Conservation (phyloP, 169 alveolate species). For the Blepharisma undulans region DNA sequence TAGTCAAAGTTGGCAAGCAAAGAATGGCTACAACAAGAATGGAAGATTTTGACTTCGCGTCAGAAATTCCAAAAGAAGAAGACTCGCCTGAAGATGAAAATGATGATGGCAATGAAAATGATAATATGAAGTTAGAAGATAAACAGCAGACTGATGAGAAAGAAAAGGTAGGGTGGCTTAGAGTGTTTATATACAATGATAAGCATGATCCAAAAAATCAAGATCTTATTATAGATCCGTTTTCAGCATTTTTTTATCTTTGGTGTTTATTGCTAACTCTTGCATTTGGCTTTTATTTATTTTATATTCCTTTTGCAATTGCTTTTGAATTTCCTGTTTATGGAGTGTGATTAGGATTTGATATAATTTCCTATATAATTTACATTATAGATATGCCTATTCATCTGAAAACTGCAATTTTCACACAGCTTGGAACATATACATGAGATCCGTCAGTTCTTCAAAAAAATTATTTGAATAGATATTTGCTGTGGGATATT, state of each 20-base stretch:
- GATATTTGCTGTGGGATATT: slow-evolving; percentile 38
- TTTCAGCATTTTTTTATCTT: not conserved
- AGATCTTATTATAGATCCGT: slow-evolving; percentile 17
- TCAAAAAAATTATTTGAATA: slow-evolving; percentile 26
- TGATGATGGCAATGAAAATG: not conserved
- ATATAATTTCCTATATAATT: slow-evolving; percentile 27
- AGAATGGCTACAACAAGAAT: slow-evolving; percentile 52
- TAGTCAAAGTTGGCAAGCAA: slow-evolving; percentile 51
- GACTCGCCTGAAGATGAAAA: not conserved
- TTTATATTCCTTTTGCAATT: slow-evolving; percentile 60
- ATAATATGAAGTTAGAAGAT: not conserved
- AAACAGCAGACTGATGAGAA: not conserved
- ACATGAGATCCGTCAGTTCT: not conserved
- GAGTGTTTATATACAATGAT: not conserved
- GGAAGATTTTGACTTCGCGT: slow-evolving; percentile 44
- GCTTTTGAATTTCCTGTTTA: slow-evolving; percentile 44
- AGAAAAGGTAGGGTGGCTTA: not conserved
- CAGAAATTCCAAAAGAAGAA: not conserved
- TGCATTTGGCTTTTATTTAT: slow-evolving; percentile 32
- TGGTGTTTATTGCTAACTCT: slow-evolving; percentile 25
- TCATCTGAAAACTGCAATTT: not conserved
- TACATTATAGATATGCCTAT: slow-evolving; percentile 39
- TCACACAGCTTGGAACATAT: not conserved
- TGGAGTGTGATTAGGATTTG: not conserved
- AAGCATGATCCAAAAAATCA: not conserved